These are phyloP conservation scores for Fusarium sp. DNA, from an alignment of 2,329 filamentous ascomycete species.

Conservation along the genomic window DNA sequence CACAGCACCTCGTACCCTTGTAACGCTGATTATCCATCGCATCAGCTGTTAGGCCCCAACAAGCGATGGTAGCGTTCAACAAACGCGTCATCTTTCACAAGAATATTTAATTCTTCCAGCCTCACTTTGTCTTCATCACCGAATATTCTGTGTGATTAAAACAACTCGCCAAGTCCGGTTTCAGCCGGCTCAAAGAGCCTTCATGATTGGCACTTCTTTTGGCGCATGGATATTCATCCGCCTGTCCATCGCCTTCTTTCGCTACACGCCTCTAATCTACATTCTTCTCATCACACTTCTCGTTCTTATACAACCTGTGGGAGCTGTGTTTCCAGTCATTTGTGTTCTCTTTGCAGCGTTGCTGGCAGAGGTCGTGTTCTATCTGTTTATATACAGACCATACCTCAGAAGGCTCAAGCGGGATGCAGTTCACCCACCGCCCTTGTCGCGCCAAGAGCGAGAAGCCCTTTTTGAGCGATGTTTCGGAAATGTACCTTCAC, in stretches of 20 bases:
- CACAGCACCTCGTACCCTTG: slow-evolving; percentile 24
- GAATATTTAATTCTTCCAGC: background rate
- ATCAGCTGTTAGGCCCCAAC: slow-evolving; percentile 31
- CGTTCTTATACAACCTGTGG: slow-evolving; percentile 39
- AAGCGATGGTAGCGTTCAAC: slow-evolving; percentile 33
- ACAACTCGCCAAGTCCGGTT: slow-evolving; percentile 1
- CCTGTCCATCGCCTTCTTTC: slow-evolving; percentile 60
- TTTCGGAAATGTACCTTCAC: slow-evolving; percentile 68
- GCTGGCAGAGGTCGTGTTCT: slow-evolving; percentile 60
- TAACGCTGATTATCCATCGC: slow-evolving; percentile 15
- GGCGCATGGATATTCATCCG: slow-evolving; percentile 63
- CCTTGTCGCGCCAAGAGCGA: slow-evolving; percentile 63
- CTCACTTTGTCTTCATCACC: background rate
- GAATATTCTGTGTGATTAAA: background rate
- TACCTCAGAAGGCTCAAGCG: slow-evolving; percentile 58
- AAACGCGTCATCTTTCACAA: slow-evolving; percentile 33
- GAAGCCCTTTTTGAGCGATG: slow-evolving; percentile 70
- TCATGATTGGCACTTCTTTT: slow-evolving; percentile 59
- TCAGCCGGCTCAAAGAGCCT: background rate
- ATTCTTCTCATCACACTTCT: slow-evolving; percentile 51
- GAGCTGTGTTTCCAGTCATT: slow-evolving; percentile 27
- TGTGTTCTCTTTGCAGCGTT: slow-evolving; percentile 52
- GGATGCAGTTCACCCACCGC: slow-evolving; percentile 59
- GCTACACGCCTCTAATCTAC: slow-evolving; percentile 61
- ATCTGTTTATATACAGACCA: slow-evolving; percentile 60